Percentiles rank a stretch among this genome's conserved stretches.
phyloP scores from a whole-genome alignment of 2,329 filamentous ascomycete species.

The Samsoniella hepiali region DNA sequence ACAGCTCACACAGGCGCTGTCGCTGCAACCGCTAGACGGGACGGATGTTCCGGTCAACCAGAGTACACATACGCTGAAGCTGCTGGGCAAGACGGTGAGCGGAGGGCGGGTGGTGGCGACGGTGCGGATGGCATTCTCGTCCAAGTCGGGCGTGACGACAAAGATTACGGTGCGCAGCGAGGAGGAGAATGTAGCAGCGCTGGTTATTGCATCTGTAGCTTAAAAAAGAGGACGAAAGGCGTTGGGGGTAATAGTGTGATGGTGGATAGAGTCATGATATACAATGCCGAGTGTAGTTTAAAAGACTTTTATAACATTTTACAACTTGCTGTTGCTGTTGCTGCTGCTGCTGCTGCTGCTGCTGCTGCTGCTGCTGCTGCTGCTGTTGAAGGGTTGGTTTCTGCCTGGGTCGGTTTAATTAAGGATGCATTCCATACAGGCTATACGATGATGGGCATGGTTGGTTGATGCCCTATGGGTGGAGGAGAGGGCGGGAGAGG shows the following conservation, averaged over 20 bases:
- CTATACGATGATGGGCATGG: too few relatives aligned
- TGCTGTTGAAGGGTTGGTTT: background rate
- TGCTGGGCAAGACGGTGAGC: slow-evolving; percentile 90
- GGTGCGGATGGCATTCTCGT: slow-evolving; percentile 89
- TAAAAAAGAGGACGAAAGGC: slow-evolving; percentile 43
- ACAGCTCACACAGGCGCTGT: slow-evolving; percentile 79
- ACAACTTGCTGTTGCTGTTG: background rate
- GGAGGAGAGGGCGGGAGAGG: background rate
- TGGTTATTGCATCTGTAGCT: slow-evolving; percentile 81
- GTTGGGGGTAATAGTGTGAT: slow-evolving; percentile 37
- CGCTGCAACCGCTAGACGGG: slow-evolving; percentile 89
- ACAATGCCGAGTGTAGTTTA: slow-evolving; percentile 11
- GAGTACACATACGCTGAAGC: slow-evolving; percentile 89
- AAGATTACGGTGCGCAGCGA: slow-evolving; percentile 92
- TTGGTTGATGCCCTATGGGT: background rate
- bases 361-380: too few relatives aligned
- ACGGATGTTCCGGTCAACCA: slow-evolving; percentile 86
- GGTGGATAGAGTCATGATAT: slow-evolving; percentile 24
- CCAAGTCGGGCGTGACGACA: slow-evolving; percentile 90
- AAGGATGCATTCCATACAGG: too few relatives aligned
- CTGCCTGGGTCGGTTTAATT: too few relatives aligned
- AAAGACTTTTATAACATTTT: background rate
- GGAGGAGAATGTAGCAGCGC: slow-evolving; percentile 82
- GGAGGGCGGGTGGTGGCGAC: slow-evolving; percentile 85
- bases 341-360: background rate